Percentiles rank a stretch among this genome's conserved stretches.
These are phyloP conservation scores for Cryphonectria parasitica DNA, from an alignment of 2,329 filamentous ascomycete species.

Conservation along the genomic window DNA sequence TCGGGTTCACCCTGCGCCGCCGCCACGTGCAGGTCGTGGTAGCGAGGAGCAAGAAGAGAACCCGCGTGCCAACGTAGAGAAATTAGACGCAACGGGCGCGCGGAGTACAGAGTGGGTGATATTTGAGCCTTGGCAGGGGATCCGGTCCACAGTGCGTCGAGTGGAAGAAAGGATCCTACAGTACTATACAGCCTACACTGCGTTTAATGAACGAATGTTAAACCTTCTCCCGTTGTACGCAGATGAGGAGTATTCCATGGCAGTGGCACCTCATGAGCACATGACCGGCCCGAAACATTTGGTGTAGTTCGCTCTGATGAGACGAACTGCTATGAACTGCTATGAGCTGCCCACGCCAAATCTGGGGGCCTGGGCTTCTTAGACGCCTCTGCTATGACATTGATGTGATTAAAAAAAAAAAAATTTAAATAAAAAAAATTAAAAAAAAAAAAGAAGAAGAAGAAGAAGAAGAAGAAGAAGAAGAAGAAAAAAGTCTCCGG, in stretches of 20 bases:
- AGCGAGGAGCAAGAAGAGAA: background rate
- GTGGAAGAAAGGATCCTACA: background rate
- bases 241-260: background rate
- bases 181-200: background rate
- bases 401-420: background rate
- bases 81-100: background rate
- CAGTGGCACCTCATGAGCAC: background rate
- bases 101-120: background rate
- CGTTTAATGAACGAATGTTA: background rate
- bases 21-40: background rate
- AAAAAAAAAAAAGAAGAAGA: background rate
- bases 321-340: constrained; percentile 1
- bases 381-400: background rate
- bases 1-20: background rate
- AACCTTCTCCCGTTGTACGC: background rate
- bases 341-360: background rate
- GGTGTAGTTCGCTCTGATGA: background rate
- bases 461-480: too few relatives aligned
- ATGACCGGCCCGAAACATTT: background rate
- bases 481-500: background rate
- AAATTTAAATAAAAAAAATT: background rate
- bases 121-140: background rate
- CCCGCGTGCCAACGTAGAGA: background rate
- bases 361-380: background rate
- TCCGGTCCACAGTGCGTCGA: background rate